Conservation (phyloP, 2,329 filamentous ascomycete genomes). For the Dactylellina sp. region DNA sequence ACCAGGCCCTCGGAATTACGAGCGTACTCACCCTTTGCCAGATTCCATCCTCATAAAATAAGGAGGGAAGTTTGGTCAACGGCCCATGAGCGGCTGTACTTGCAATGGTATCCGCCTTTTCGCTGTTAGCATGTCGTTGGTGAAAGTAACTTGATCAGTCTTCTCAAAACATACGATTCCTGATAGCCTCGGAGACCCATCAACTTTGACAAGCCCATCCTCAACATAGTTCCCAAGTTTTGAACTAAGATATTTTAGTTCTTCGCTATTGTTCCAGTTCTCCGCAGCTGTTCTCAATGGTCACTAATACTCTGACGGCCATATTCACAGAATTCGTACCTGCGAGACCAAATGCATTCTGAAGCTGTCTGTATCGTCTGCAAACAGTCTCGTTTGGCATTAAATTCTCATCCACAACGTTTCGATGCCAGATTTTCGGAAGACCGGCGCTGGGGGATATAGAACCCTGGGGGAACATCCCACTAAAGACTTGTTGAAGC, state of each 20-base stretch:
- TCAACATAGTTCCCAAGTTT: constrained; percentile 89
- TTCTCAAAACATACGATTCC: constrained; percentile 70
- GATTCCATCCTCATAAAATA: constrained; percentile 80
- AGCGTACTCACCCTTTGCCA: constrained; percentile 28
- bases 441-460: constrained; percentile 64
- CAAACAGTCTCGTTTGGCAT: constrained; percentile 83
- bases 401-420: constrained; percentile 76
- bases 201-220: constrained; percentile 77
- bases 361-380: constrained; percentile 76
- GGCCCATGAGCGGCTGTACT: constrained; percentile 86
- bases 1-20: not conserved
- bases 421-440: constrained; percentile 57
- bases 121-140: not conserved
- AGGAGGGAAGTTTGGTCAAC: constrained; percentile 79
- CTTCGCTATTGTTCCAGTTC: constrained; percentile 79
- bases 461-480: constrained; percentile 75
- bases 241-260: constrained; percentile 85
- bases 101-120: constrained; percentile 86
- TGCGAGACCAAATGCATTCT: constrained; percentile 64
- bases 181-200: constrained; percentile 83
- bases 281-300: constrained; percentile 74
- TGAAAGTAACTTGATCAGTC: no score
- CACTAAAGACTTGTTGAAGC: constrained; percentile 79
- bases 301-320: not conserved
- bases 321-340: constrained; percentile 61